Conservation (phyloP, 2,329 filamentous ascomycete genomes). For the Aspergillus brasiliensis region DNA sequence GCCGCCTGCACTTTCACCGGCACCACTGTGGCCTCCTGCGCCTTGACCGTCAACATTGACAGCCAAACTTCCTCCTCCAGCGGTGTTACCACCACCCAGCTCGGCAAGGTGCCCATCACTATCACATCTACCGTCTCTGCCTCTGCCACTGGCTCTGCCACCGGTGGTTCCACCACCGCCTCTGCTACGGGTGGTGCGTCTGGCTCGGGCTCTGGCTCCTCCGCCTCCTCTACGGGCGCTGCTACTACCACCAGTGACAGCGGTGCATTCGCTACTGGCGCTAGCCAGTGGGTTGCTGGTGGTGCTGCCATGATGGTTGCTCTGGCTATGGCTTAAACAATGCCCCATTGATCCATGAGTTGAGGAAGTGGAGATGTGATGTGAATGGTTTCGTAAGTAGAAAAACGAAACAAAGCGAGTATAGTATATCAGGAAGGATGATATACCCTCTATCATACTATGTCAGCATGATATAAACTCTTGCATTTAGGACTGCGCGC, state of each 20-base stretch:
- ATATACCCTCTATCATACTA: too few relatives aligned
- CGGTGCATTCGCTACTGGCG: constrained; percentile 25
- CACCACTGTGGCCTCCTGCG: constrained; percentile 32
- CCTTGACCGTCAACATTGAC: constrained; percentile 7
- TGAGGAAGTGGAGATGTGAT: too few relatives aligned
- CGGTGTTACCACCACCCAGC: constrained; percentile 14
- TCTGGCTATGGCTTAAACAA: constrained; percentile 28
- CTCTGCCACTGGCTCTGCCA: constrained; percentile 14
- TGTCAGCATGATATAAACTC: too few relatives aligned
- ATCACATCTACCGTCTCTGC: constrained; percentile 25
- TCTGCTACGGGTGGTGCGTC: not conserved
- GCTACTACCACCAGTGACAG: constrained; percentile 21
- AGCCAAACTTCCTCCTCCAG: constrained; percentile 7
- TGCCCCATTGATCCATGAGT: not conserved
- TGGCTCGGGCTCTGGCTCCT: constrained; percentile 10
- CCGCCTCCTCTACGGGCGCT: constrained; percentile 16
- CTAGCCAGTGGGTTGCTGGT: constrained; percentile 27
- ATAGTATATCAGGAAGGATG: too few relatives aligned
- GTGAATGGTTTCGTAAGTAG: too few relatives aligned
- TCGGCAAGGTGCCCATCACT: constrained; percentile 20
- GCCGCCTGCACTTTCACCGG: constrained; percentile 25
- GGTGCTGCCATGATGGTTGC: constrained; percentile 30
- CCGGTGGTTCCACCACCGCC: constrained; percentile 16
- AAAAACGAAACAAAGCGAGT: too few relatives aligned
- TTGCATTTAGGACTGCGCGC: too few relatives aligned